phyloP scores from a whole-genome alignment of 2,329 filamentous ascomycete species.

The Fusarium devonianum region DNA sequence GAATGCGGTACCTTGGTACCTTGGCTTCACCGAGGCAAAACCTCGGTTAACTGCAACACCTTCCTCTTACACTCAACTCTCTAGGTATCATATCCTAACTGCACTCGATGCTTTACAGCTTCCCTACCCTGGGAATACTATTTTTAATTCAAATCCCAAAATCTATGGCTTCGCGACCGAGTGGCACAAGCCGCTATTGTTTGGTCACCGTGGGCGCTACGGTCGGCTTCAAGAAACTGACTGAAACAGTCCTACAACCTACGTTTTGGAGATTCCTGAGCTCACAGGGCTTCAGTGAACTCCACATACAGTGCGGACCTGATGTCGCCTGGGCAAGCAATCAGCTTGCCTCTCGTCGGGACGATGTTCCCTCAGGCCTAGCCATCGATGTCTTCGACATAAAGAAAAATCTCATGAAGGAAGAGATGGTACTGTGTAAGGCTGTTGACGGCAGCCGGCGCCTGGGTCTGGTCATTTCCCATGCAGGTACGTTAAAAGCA shows the following conservation, averaged over 20 bases:
- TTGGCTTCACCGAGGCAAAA: slow-evolving; percentile 20
- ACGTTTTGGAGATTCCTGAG: slow-evolving; percentile 69
- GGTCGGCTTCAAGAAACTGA: slow-evolving; percentile 77
- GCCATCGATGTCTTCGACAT: slow-evolving; percentile 44
- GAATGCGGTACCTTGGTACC: too few species aligned
- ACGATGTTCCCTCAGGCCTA: slow-evolving; percentile 39
- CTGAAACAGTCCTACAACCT: slow-evolving; percentile 68
- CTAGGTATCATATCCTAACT: slow-evolving; percentile 16
- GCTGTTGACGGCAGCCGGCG: slow-evolving; percentile 53
- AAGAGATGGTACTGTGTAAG: slow-evolving; percentile 63
- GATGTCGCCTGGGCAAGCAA: slow-evolving; percentile 56
- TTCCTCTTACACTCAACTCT: slow-evolving; percentile 20
- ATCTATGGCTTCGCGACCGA: slow-evolving; percentile 11
- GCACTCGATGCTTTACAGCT: slow-evolving; percentile 2
- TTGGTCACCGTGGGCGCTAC: slow-evolving; percentile 95
- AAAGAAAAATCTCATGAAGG: slow-evolving; percentile 46
- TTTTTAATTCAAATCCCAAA: not conserved
- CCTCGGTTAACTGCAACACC: slow-evolving; percentile 7
- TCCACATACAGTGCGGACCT: slow-evolving; percentile 83
- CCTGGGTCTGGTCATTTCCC: slow-evolving; percentile 82
- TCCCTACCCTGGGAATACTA: not conserved
- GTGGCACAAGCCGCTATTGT: slow-evolving; percentile 55
- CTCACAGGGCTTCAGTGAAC: slow-evolving; percentile 69
- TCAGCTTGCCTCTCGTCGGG: slow-evolving; percentile 25
- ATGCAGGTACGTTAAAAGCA: slow-evolving; percentile 72